Conservation (phyloP, 1,284 basidiomycete genomes). For the Apiotrichum porosum region DNA sequence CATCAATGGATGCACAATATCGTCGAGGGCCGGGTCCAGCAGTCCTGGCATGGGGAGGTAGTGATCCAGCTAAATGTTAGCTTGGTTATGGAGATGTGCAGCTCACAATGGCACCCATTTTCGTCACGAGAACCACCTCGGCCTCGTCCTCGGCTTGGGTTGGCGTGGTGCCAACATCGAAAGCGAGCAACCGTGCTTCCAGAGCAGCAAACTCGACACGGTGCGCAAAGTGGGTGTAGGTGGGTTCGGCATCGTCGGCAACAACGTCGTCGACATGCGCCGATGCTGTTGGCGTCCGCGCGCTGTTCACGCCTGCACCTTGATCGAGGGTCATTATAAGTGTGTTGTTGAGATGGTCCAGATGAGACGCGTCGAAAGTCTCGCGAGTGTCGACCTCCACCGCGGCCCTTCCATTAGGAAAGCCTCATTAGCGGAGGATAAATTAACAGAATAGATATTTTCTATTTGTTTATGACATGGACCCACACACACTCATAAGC, state of each 20-base stretch:
- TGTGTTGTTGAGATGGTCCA: no score
- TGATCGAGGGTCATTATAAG: no score
- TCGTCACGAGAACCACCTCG: slow-evolving; percentile 53
- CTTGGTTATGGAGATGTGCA: not conserved
- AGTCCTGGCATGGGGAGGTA: slow-evolving; percentile 94
- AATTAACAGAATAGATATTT: no score
- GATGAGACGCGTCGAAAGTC: no score
- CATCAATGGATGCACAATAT: slow-evolving; percentile 72
- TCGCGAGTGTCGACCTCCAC: no score
- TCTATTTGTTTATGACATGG: no score
- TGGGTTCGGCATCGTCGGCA: slow-evolving; percentile 41
- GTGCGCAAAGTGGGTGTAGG: slow-evolving; percentile 47
- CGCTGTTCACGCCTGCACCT: no score
- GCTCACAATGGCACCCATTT: slow-evolving; percentile 45
- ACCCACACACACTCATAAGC: no score
- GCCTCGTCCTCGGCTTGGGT: slow-evolving; percentile 51
- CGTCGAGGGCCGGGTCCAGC: slow-evolving; percentile 90
- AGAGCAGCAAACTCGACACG: slow-evolving; percentile 56
- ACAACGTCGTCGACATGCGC: not conserved
- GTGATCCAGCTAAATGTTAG: slow-evolving; percentile 62
- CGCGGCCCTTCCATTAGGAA: no score
- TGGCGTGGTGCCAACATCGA: slow-evolving; percentile 53
- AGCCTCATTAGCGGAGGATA: no score
- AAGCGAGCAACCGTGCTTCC: slow-evolving; percentile 55
- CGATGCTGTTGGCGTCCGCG: not conserved